phyloP scores from a whole-genome alignment of 352 stramenopile genomes.

The Globisporangium mamillatum region DNA sequence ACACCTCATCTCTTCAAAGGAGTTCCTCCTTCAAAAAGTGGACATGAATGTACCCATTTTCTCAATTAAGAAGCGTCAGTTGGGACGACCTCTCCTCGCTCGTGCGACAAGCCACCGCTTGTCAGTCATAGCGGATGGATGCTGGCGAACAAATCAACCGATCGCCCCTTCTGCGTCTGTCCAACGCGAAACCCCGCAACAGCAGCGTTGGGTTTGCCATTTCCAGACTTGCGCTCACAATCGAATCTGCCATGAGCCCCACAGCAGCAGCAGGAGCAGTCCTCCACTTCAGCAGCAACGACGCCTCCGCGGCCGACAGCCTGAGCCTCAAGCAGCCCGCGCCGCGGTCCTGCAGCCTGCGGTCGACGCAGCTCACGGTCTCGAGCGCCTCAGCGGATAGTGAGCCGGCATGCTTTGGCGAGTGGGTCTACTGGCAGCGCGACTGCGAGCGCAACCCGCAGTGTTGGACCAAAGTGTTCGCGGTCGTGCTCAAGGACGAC shows the following conservation, averaged over 20 bases:
- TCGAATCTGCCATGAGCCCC: conserved; percentile 1
- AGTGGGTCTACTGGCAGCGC: conserved; percentile 50
- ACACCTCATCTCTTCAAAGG: neutral
- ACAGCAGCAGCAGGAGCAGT: neutral
- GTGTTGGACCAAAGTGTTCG: conserved; percentile 50
- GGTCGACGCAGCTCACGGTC: conserved; percentile 5
- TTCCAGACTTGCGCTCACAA: neutral
- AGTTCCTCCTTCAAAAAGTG: neutral
- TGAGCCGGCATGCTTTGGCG: conserved; percentile 22
- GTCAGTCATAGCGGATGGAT: neutral
- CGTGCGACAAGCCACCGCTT: neutral
- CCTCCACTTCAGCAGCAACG: neutral
- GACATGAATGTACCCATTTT: neutral
- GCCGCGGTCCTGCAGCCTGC: conserved; percentile 3
- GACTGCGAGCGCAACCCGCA: conserved; percentile 29
- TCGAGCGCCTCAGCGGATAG: neutral
- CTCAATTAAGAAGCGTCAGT: neutral
- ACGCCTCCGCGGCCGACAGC: neutral
- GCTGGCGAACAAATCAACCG: neutral
- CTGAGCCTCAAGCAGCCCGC: neutral
- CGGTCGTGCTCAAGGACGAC: conserved; percentile 33
- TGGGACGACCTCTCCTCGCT: neutral
- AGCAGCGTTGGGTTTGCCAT: neutral
- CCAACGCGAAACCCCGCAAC: neutral
- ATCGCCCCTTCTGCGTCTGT: neutral